Conservation (phyloP, 805 yeast species). For the Starmerella stellata region DNA sequence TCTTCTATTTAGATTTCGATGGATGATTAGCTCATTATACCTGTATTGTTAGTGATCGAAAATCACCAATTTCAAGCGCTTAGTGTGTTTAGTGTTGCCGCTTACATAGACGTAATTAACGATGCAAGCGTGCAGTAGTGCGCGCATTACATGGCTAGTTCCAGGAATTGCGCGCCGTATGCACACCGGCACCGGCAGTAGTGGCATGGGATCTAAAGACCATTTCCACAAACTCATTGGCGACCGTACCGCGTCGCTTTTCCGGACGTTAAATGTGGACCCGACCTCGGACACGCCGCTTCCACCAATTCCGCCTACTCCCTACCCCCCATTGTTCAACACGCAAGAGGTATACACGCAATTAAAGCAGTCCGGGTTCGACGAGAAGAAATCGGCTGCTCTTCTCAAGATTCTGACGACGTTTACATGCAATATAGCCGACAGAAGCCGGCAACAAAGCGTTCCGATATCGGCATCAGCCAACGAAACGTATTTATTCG, state of each 20-base stretch:
- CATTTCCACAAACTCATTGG: conserved; percentile 14
- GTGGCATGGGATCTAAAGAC: conserved; percentile 1
- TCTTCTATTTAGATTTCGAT: too few species aligned
- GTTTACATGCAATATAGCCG: conserved; percentile 22
- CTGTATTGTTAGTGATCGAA: too few species aligned
- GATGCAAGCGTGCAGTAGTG: too few species aligned
- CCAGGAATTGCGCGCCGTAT: neutral
- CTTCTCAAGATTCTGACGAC: conserved; percentile 31
- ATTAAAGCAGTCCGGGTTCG: conserved; percentile 40
- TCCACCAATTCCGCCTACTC: neutral
- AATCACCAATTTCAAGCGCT: too few species aligned
- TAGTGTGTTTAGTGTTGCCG: too few species aligned
- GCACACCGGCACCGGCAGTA: neutral
- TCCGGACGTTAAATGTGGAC: conserved; percentile 7
- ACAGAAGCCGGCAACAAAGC: conserved; percentile 21
- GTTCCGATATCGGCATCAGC: conserved; percentile 49
- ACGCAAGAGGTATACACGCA: conserved; percentile 43
- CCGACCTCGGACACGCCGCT: neutral
- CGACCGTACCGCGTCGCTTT: conserved; percentile 13
- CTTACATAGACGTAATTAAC: too few species aligned
- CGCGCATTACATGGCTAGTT: too few species aligned
- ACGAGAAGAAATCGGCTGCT: conserved; percentile 40
- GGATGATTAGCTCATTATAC: too few species aligned
- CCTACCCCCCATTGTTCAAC: conserved; percentile 29
- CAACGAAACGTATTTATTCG: conserved; percentile 72